Evolutionary conservation across 306 rosid species (phyloP).

Genomic region (Lotus japonicus): DNA sequence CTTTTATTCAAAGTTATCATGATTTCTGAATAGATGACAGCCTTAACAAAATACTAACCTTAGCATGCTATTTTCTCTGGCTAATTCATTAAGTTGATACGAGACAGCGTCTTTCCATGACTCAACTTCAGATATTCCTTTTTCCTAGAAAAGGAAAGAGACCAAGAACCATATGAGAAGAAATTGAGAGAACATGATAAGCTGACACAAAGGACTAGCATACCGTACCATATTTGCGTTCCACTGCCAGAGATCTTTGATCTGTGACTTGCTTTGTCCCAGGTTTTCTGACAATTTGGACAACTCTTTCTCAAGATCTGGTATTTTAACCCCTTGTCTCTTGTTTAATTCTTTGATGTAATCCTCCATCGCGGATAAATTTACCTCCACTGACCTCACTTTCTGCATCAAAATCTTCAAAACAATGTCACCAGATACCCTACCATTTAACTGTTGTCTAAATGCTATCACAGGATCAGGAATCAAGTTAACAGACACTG

Average conservation of each 20-base stretch:
- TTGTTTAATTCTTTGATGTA: conserved; percentile 59
- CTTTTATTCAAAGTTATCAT: neutral
- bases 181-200: neutral
- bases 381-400: conserved; percentile 64
- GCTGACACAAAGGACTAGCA: neutral
- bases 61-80: conserved; percentile 48
- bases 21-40: neutral
- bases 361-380: conserved; percentile 63
- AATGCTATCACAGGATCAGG: conserved; percentile 62
- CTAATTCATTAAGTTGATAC: conserved; percentile 52
- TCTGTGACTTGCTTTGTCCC: conserved; percentile 48
- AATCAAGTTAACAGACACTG: conserved; percentile 26
- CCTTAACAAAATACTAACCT: conserved; percentile 37
- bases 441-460: conserved; percentile 68
- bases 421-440: conserved; percentile 78
- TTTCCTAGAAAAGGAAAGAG: conserved; percentile 43
- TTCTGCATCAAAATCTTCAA: conserved; percentile 94
- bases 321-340: conserved; percentile 43
- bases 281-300: conserved; percentile 44
- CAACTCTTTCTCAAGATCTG: conserved; percentile 58
- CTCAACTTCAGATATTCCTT: conserved; percentile 44
- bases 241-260: conserved; percentile 47
- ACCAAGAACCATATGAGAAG: neutral
- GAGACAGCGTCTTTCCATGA: conserved; percentile 62
- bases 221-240: conserved; percentile 38